Evolutionary conservation across 192 early-diverging fungal species (phyloP), one percentile per base, ranked within the genome.

Genomic region (Umbelopsis sp.): DNA sequence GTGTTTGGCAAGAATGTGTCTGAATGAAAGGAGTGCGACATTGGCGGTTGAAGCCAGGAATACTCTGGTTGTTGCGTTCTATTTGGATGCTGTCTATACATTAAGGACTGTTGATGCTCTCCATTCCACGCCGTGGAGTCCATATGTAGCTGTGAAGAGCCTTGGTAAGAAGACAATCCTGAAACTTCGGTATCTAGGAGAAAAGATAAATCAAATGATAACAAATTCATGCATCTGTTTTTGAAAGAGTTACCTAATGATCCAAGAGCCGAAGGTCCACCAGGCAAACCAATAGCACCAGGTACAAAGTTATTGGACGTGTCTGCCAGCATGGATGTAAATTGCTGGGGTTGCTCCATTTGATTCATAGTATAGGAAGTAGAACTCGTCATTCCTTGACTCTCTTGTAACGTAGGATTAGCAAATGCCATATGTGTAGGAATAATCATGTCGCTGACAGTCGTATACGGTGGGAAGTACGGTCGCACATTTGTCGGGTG

Each of bases 71-170:
- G 56, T 20, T 62, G 56, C 26, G 31, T 3, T 62, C 56, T 62
- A 62, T 62, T 31, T n/a, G 31, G 29, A 62, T 34, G 31, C 31
- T 36, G 56, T 62, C 56, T 62, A 62, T 62, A 62, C 31, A 31
- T 20, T 62, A 29, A 11, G n/a, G 25, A 20, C 11, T 34, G 29
- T 6, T 62, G 56, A 3, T 32, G 32, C 3, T 62, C 29, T 26
- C 16, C 47, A 20, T 62, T 34, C 56, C 56, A 62, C 16, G 31
- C 31, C 26, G 56, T 2, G 0, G 56, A 20, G n/a, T 34, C 47
- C 47, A 49, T 49, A 49, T 49, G 47, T 16, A 49, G 1, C 8
- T 49, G 47, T 20, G 10, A 14, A 32, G 31, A 8, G 1, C 56
- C 56, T 34, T n/a, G 56, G 31, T 20, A 62, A 20, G 56, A 62